These are phyloP conservation scores for Perilla frutescens DNA, from an alignment of 257 asterid species.

Conservation along the genomic window DNA sequence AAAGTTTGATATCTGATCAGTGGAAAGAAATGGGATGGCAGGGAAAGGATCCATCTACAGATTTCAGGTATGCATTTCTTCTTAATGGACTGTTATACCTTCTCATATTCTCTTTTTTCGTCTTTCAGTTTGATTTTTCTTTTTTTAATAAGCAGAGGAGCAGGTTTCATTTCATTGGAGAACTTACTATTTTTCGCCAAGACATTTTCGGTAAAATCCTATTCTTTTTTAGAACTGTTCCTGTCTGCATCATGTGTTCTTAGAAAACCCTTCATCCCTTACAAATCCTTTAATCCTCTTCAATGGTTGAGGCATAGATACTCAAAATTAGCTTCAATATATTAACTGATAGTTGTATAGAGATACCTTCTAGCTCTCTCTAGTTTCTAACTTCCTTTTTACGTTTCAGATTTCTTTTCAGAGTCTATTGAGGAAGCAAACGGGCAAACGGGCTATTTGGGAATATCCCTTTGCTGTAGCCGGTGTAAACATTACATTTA, in stretches of 20 bases:
- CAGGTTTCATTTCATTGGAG: conserved; percentile 87
- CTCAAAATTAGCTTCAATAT: not conserved
- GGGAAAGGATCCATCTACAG: conserved; percentile 95
- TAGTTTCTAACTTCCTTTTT: not conserved
- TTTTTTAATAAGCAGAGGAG: conserved; percentile 62
- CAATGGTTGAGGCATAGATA: too few species aligned
- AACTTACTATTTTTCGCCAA: conserved; percentile 81
- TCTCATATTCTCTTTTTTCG: not conserved
- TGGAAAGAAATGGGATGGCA: conserved; percentile 99
- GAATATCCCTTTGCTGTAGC: conserved; percentile 97
- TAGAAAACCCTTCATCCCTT: not conserved
- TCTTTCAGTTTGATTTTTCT: conserved; percentile 19
- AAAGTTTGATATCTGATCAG: conserved; percentile 78
- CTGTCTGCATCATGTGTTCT: not conserved
- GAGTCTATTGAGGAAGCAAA: conserved; percentile 68
- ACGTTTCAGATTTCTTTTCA: conserved; percentile 66
- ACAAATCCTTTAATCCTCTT: too few species aligned
- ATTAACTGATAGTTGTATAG: not conserved
- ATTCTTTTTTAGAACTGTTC: not conserved
- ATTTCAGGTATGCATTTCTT: conserved; percentile 62
- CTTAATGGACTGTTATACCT: not conserved
- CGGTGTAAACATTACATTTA: conserved; percentile 82
- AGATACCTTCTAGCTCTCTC: not conserved
- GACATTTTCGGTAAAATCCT: conserved; percentile 68
- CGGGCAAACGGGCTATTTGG: conserved; percentile 81